Conservation (phyloP, 163 green algal species). For the Chloroidium sp. region DNA sequence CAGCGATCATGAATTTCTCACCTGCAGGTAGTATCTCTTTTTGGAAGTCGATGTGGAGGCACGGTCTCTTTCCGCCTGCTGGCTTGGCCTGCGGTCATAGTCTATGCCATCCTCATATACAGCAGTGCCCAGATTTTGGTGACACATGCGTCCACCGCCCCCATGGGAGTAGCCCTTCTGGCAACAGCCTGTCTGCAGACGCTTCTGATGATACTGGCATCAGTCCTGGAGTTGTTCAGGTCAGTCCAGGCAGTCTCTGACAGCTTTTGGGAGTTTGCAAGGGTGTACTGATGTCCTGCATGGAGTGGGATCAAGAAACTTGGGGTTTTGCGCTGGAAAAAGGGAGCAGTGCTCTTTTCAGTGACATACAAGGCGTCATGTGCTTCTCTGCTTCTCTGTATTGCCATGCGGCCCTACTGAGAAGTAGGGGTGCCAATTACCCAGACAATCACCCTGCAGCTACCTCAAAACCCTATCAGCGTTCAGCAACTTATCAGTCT, state of each 20-base stretch:
- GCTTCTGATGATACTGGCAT: background rate
- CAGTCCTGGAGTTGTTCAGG: constrained; percentile 4
- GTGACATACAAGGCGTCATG: too few relatives aligned
- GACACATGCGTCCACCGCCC: background rate
- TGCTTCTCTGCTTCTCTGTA: too few relatives aligned
- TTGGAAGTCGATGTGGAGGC: background rate
- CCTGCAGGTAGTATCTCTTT: background rate
- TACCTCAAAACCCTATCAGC: background rate
- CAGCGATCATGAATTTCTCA: too few relatives aligned
- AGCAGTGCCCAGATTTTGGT: background rate
- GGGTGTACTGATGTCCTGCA: background rate
- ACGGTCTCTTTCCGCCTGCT: constrained; percentile 11
- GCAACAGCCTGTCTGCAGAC: constrained; percentile 5
- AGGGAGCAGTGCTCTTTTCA: too few relatives aligned
- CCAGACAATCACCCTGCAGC: too few relatives aligned
- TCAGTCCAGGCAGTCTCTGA: constrained; percentile 1
- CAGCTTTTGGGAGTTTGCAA: background rate
- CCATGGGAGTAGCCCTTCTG: background rate
- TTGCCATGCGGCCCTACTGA: too few relatives aligned
- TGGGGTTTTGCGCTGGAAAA: too few relatives aligned
- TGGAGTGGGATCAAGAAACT: too few relatives aligned
- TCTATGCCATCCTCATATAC: constrained; percentile 13
- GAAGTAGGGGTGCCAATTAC: too few relatives aligned
- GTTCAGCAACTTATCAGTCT: background rate
- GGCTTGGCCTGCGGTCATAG: constrained; percentile 8